Evolutionary conservation across 371 early-diverging fungal genomes (phyloP), one percentile per base, ranked within the genome.

Genomic region (Mortierella sp.): DNA sequence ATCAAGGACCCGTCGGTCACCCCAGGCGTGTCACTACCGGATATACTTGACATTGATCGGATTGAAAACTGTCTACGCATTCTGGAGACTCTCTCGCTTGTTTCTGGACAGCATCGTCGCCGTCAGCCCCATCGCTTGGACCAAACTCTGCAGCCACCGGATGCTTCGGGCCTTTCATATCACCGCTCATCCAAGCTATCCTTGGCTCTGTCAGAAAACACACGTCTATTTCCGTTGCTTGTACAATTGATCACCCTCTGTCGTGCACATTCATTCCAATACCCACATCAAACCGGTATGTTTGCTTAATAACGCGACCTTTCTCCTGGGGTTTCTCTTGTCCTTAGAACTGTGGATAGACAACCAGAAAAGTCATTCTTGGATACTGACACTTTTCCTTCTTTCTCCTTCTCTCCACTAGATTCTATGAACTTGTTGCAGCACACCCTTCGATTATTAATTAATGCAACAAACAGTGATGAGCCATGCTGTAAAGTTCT

Each of bases 341-440:
- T 23, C 14, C 37, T n/a, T n/a, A n/a, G 19, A 7, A 12, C 16
- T 9, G 12, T n/a, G 5, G 53, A 21, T n/a, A 18, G 30, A 14
- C 15, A 57, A 57, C 7, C 12, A 16, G n/a, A 1, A 57, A 26
- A n/a, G 4, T 29, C 15, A 0, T 18, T n/a, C 18, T 28, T 30
- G 57, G n/a, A 57, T 18, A 57, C 29, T 55, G 0, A 55, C 3
- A 11, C 30, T 57, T 4, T 16, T 25, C 7, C 37, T 53, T 12
- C 0, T 12, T 26, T 48, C 50, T 19, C 46, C 25, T 26, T n/a
- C 52, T 60, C 1, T 21, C 37, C 4, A 43, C 9, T 70, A 77
- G 79, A 69, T 46, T 72, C 79, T 47, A 58, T 72, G 63, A 73
- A 66, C 23, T 26, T 79, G 50, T 66, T 79, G 70, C 55, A 72